These are phyloP conservation scores for Nothophoma quercina DNA, from an alignment of 2,329 filamentous ascomycete genomes.

Conservation along the genomic window DNA sequence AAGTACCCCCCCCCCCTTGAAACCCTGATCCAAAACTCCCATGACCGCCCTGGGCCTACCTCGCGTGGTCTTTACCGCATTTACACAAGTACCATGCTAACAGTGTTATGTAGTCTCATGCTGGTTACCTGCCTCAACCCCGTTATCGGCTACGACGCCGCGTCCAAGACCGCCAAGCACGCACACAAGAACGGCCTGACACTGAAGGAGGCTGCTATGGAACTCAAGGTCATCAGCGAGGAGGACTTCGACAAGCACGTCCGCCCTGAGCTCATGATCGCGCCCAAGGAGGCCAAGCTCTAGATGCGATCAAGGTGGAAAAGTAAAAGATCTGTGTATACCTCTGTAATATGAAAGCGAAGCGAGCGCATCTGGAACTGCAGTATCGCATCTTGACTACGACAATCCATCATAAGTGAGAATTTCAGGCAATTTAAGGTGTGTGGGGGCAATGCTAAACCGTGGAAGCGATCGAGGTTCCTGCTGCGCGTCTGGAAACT, in stretches of 20 bases:
- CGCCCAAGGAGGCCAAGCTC: slow-evolving; percentile 66
- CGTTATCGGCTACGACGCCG: slow-evolving; percentile 42
- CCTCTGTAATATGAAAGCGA: slow-evolving; percentile 12
- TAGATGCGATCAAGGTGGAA: not conserved
- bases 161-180: slow-evolving; percentile 63
- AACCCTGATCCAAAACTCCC: too few relatives aligned
- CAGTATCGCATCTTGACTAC: too few relatives aligned
- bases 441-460: too few relatives aligned
- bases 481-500: too few relatives aligned
- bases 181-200: slow-evolving; percentile 98
- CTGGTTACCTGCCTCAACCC: slow-evolving; percentile 79
- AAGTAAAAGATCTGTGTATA: slow-evolving; percentile 2
- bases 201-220: slow-evolving; percentile 91
- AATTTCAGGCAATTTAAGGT: too few relatives aligned
- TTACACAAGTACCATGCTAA: slow-evolving; percentile 12
- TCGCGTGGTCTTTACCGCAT: not conserved
- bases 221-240: slow-evolving; percentile 85
- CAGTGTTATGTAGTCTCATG: slow-evolving; percentile 78
- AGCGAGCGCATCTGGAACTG: not conserved
- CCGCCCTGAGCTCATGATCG: slow-evolving; percentile 93
- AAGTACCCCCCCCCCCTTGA: slow-evolving; percentile 48
- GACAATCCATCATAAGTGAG: too few relatives aligned
- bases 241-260: slow-evolving; percentile 92
- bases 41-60: too few relatives aligned
- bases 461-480: too few relatives aligned